A percentile compares a stretch with the other conserved stretches of the same genome.
phyloP scores from a whole-genome alignment of 2,329 filamentous ascomycete genomes.

The Elsinoe ampelina region DNA sequence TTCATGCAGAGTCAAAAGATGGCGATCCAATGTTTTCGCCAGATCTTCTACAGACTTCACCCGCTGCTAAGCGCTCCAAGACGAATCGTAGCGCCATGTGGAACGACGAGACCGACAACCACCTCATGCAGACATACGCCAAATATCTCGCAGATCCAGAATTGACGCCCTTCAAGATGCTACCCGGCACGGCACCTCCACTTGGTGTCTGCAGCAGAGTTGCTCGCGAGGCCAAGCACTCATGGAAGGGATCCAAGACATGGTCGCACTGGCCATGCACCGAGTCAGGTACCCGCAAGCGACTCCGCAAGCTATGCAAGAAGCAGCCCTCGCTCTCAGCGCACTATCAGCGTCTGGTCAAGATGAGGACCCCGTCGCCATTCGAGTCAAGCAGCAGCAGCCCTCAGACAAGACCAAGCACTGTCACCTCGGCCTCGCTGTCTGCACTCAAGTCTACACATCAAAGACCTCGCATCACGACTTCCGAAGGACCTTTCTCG shows the following conservation, averaged over 20 bases:
- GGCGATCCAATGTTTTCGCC: conserved; percentile 21
- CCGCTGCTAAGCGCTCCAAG: conserved; percentile 35
- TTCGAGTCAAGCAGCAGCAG: conserved; percentile 32
- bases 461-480: conserved; percentile 31
- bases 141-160: conserved; percentile 56
- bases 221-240: conserved; percentile 51
- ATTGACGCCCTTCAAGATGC: conserved; percentile 58
- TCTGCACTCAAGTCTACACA: conserved; percentile 34
- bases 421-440: conserved; percentile 29
- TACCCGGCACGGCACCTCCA: conserved; percentile 54
- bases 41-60: conserved; percentile 19
- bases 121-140: conserved; percentile 58
- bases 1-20: conserved; percentile 23
- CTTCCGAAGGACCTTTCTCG: conserved; percentile 40
- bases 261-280: conserved; percentile 46
- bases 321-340: conserved; percentile 53
- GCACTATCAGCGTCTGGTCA: conserved; percentile 54
- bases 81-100: conserved; percentile 38
- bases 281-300: conserved; percentile 48
- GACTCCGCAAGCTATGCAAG: conserved; percentile 52
- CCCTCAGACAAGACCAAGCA: background rate
- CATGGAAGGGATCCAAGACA: conserved; percentile 42
- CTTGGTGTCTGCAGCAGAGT: conserved; percentile 56
- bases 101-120: conserved; percentile 56
- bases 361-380: conserved; percentile 52